Conservation (phyloP, 23 red algal species). For the Rhodosorus marinus region DNA sequence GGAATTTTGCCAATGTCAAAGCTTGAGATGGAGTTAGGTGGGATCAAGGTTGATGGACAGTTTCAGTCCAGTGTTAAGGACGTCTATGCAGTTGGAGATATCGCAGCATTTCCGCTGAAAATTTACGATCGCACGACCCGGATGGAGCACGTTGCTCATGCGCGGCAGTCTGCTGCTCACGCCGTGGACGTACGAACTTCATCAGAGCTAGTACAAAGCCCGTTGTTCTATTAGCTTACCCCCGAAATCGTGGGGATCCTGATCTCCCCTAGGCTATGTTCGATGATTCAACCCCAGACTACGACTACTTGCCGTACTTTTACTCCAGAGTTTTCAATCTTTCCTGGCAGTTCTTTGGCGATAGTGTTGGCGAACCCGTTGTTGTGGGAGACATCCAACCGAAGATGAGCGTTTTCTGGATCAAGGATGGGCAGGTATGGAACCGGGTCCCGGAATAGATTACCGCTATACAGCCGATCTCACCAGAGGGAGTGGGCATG, state of each 20-base stretch:
- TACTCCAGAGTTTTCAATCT: slow-evolving; percentile 76
- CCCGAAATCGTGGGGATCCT: too few species aligned
- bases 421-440: slow-evolving; percentile 23
- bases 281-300: slow-evolving; percentile 6
- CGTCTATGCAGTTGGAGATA: slow-evolving; percentile 75
- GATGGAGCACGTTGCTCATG: slow-evolving; percentile 91
- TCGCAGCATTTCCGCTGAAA: slow-evolving; percentile 75
- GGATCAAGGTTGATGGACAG: slow-evolving; percentile 59
- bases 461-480: too few species aligned
- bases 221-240: too few species aligned
- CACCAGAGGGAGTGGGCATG: too few species aligned
- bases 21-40: slow-evolving; percentile 73
- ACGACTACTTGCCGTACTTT: slow-evolving; percentile 97
- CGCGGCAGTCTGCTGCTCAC: slow-evolving; percentile 69
- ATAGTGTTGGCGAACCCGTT: slow-evolving; percentile 39
- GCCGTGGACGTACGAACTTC: too few species aligned
- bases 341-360: slow-evolving; percentile 92
- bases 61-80: slow-evolving; percentile 30
- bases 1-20: too few species aligned
- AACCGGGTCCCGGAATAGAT: too few species aligned
- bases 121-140: slow-evolving; percentile 58
- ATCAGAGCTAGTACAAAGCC: too few species aligned
- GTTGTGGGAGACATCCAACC: slow-evolving; percentile 59
- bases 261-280: too few species aligned
- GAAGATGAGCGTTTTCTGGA: slow-evolving; percentile 64